Evolutionary conservation across 768 basidiomycete genomes (phyloP).

Genomic region (Termitomyces sp.): DNA sequence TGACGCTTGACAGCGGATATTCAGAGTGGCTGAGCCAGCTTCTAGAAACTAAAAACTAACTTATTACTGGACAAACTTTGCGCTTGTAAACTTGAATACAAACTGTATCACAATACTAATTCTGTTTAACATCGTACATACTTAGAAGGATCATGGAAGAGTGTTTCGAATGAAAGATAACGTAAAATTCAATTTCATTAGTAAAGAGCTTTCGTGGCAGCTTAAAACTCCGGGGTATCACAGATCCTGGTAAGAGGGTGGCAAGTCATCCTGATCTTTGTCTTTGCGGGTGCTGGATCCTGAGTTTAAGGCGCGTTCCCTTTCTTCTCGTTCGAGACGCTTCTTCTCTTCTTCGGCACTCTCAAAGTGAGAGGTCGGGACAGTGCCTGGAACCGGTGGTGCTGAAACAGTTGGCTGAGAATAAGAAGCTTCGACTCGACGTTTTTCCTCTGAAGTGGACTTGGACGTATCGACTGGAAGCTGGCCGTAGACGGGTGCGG

Average conservation of each 20-base stretch:
- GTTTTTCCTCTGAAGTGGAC: conserved; percentile 56
- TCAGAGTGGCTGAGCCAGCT: background rate
- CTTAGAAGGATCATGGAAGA: background rate
- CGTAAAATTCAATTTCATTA: background rate
- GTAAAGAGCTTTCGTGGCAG: background rate
- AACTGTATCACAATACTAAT: conserved; percentile 11
- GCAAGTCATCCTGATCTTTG: conserved; percentile 38
- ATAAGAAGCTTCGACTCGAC: conserved; percentile 38
- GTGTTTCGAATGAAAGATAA: background rate
- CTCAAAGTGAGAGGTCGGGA: conserved; percentile 26
- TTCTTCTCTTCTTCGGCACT: conserved; percentile 63
- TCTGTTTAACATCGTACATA: conserved; percentile 5
- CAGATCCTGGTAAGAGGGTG: conserved; percentile 40
- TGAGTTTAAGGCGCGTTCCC: conserved; percentile 43
- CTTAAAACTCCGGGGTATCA: conserved; percentile 7
- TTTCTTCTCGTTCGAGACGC: conserved; percentile 59
- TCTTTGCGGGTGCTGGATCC: conserved; percentile 7
- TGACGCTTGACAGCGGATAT: background rate
- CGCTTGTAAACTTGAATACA: conserved; percentile 1
- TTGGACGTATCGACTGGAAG: conserved; percentile 10
- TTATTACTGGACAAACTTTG: background rate
- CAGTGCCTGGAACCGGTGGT: conserved; percentile 10
- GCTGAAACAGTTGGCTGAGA: conserved; percentile 21
- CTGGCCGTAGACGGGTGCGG: conserved; percentile 25
- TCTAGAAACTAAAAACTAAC: background rate